Evolutionary conservation across 495 filamentous ascomycete genomes (phyloP), one percentile per base, ranked within the genome.

Genomic region (Eremomyces bilateralis): DNA sequence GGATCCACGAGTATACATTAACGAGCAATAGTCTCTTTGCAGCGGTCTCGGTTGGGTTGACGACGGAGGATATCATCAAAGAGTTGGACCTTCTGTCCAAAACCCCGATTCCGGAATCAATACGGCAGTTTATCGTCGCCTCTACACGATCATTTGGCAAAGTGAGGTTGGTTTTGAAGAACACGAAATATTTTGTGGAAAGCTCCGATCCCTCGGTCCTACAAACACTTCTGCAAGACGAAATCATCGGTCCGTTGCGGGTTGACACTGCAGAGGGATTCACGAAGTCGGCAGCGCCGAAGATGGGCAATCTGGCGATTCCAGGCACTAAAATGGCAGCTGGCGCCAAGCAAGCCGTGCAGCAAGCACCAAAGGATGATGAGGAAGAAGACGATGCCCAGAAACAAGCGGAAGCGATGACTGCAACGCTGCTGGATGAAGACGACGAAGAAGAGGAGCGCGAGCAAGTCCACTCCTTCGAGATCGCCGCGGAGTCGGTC

Each of bases 291-390:
- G 71, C 70, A 19, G 88, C 88, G 2, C 80, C 81, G 15, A 84
- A 80, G 46, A 76, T 84, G 72, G 80, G 67, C n/a, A 77, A 68
- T 3, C 62, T 95, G 21, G 81, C 92, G 19, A 99, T 95, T 43
- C 83, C 88, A 2, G 88, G 88, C 28, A 99, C 88, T 0, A 83
- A 80, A 42, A 81, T 85, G 53, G 85, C 85, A 17, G 83, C 80
- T 16, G 85, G 81, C 39, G 68, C 80, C 12, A 69, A 70, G 44
- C 78, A 93, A 29, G 48, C 52, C 22, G 47, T 52, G 15, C 56
- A 62, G 39, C 45, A 52, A 39, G 36, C 38, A 34, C 40, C 22
- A 37, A 60, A 47, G 25, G 46, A 41, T 44, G 45, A 47, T 17
- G 52, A 49, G 31, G 43, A 50, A 21, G 57, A 53, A 33, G 67